Percentiles rank a stretch among this genome's conserved stretches.
phyloP scores from a whole-genome alignment of 495 filamentous ascomycete species.

The Lentithecium fluviatile region DNA sequence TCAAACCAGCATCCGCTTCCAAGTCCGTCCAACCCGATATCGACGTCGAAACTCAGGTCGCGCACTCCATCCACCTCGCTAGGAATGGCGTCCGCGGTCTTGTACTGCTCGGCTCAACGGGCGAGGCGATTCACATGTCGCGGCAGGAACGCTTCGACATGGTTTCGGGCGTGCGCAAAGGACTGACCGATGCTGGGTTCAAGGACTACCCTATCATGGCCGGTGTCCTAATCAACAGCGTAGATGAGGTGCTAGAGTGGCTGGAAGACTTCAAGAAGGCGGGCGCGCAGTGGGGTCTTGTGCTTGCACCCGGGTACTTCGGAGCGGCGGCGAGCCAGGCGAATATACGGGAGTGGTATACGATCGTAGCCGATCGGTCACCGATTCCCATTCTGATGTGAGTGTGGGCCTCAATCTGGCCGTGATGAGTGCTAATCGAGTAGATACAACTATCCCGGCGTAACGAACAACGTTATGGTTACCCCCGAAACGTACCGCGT shows the following conservation, averaged over 20 bases:
- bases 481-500: constrained; percentile 51
- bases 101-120: constrained; percentile 65
- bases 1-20: constrained; percentile 45
- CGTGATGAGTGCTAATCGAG: background rate
- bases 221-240: constrained; percentile 61
- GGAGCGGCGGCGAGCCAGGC: constrained; percentile 52
- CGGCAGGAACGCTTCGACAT: constrained; percentile 58
- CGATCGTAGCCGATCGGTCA: constrained; percentile 51
- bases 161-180: constrained; percentile 52
- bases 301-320: constrained; percentile 62
- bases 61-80: constrained; percentile 64
- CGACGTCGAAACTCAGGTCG: constrained; percentile 57
- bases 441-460: constrained; percentile 68
- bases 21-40: constrained; percentile 44
- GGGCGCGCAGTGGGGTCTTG: constrained; percentile 62
- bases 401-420: background rate
- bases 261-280: constrained; percentile 57
- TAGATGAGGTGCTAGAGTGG: constrained; percentile 63
- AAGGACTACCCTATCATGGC: constrained; percentile 65
- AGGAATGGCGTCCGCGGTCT: constrained; percentile 60
- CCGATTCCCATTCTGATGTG: constrained; percentile 59
- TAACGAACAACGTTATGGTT: constrained; percentile 68
- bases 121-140: constrained; percentile 66
- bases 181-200: constrained; percentile 54
- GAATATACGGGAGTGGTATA: constrained; percentile 54